These are phyloP conservation scores for Diaporthe capsici DNA, from an alignment of 2,329 filamentous ascomycete genomes.

Conservation along the genomic window DNA sequence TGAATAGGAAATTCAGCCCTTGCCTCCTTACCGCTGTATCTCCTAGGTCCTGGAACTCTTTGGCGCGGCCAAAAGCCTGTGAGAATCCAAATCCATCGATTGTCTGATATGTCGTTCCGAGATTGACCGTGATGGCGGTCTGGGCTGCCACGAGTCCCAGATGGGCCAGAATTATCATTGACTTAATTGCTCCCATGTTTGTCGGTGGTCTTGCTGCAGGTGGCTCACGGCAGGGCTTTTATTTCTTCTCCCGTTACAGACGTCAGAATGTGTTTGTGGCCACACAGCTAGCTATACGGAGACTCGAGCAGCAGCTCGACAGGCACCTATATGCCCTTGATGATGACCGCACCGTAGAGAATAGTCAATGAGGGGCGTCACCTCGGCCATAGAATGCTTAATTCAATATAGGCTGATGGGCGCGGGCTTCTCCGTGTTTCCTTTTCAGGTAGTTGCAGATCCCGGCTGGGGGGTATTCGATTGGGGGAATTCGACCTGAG, in stretches of 20 bases:
- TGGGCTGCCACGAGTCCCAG: conserved; percentile 42
- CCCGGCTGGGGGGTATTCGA: not conserved
- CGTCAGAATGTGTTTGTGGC: not conserved
- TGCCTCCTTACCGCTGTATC: conserved; percentile 48
- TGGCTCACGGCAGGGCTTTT: not conserved
- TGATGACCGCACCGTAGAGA: no score
- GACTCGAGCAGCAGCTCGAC: not conserved
- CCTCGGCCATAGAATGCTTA: not conserved
- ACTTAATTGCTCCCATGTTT: conserved; percentile 3
- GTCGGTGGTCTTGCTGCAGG: not conserved
- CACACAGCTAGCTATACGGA: not conserved
- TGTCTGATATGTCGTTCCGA: conserved; percentile 48
- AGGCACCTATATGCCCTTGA: not conserved
- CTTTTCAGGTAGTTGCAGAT: not conserved
- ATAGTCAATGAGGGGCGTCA: not conserved
- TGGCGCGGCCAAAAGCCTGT: conserved; percentile 61
- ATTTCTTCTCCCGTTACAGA: not conserved
- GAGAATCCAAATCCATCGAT: conserved; percentile 66
- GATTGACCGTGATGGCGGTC: conserved; percentile 48
- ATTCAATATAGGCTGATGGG: not conserved
- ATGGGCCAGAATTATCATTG: not conserved
- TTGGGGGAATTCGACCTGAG: conserved; percentile 10
- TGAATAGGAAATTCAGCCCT: conserved; percentile 62
- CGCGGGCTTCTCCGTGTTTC: conserved; percentile 17
- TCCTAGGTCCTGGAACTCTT: conserved; percentile 54